These are phyloP conservation scores for Talinum fruticosum DNA, from an alignment of 148 eudicot species.

Conservation along the genomic window DNA sequence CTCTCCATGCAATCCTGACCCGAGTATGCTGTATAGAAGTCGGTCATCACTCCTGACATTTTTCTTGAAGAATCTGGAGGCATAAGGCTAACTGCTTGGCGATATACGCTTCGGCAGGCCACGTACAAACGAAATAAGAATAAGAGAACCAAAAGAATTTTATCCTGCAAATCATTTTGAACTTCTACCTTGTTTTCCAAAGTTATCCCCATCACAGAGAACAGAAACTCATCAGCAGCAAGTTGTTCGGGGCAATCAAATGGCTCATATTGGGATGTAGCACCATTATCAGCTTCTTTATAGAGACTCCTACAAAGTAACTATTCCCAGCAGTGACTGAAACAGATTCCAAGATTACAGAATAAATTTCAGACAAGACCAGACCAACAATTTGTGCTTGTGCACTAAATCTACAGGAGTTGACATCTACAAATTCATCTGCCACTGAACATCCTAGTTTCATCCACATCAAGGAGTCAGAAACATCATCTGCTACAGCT, in stretches of 20 bases:
- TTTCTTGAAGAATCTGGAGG: slow-evolving; percentile 60
- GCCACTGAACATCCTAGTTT: slow-evolving; percentile 34
- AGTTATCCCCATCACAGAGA: slow-evolving; percentile 37
- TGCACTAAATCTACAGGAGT: slow-evolving; percentile 28
- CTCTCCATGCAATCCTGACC: slow-evolving; percentile 67
- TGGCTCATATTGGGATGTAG: slow-evolving; percentile 48
- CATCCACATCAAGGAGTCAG: slow-evolving; percentile 73
- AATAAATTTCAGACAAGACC: slow-evolving; percentile 64
- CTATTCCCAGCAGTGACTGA: slow-evolving; percentile 76
- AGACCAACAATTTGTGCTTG: slow-evolving; percentile 61
- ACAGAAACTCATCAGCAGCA: slow-evolving; percentile 33
- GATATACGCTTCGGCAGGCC: slow-evolving; percentile 65
- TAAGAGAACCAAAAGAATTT: slow-evolving; percentile 45
- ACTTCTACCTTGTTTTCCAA: slow-evolving; percentile 16
- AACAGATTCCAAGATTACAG: slow-evolving; percentile 68
- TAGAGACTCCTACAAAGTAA: slow-evolving; percentile 53
- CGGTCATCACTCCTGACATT: slow-evolving; percentile 58
- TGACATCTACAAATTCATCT: slow-evolving; percentile 25
- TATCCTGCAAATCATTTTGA: slow-evolving; percentile 20
- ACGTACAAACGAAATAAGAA: slow-evolving; percentile 71
- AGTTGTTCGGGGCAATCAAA: slow-evolving; percentile 41
- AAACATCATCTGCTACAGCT: slow-evolving; percentile 56
- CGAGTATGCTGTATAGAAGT: slow-evolving; percentile 52
- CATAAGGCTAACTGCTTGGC: slow-evolving; percentile 70
- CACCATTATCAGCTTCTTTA: slow-evolving; percentile 45